Evolutionary conservation across 2,329 filamentous ascomycete genomes (phyloP).

Genomic region (Verticillium nubilum): DNA sequence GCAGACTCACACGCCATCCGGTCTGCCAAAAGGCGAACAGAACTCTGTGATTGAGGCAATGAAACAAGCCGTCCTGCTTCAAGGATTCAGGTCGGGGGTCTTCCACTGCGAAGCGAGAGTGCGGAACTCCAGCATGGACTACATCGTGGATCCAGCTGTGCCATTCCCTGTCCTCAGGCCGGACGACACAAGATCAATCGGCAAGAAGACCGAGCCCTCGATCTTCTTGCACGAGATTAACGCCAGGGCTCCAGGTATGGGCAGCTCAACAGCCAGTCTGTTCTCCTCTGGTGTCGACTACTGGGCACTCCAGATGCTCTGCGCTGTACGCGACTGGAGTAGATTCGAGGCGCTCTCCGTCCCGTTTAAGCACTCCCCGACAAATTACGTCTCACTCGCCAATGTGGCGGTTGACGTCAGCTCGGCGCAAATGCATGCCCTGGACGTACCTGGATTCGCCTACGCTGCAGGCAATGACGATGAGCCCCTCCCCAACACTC

Average conservation of each 20-base stretch:
- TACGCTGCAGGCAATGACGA: background rate
- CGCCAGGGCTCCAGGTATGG: constrained; percentile 20
- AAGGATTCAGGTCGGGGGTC: constrained; percentile 19
- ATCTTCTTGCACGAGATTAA: constrained; percentile 23
- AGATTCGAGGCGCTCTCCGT: background rate
- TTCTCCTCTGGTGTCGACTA: constrained; percentile 24
- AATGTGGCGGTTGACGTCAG: background rate
- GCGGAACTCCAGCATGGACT: constrained; percentile 16
- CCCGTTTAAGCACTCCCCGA: background rate
- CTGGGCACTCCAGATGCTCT: constrained; percentile 18
- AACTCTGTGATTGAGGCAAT: constrained; percentile 13
- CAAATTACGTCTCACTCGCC: background rate
- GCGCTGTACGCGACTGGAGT: background rate
- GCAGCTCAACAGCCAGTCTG: constrained; percentile 14
- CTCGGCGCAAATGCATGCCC: background rate
- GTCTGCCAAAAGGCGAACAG: constrained; percentile 14
- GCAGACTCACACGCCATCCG: constrained; percentile 16
- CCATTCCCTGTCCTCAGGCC: constrained; percentile 13
- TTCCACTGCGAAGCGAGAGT: constrained; percentile 24
- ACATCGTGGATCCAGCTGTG: constrained; percentile 7
- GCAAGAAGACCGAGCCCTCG: background rate
- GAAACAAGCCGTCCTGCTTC: constrained; percentile 12
- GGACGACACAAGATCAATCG: background rate
- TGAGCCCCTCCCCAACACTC: background rate
- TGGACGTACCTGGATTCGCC: background rate